Conservation (phyloP, 257 asterid genomes). For the Gentiana straminea region DNA sequence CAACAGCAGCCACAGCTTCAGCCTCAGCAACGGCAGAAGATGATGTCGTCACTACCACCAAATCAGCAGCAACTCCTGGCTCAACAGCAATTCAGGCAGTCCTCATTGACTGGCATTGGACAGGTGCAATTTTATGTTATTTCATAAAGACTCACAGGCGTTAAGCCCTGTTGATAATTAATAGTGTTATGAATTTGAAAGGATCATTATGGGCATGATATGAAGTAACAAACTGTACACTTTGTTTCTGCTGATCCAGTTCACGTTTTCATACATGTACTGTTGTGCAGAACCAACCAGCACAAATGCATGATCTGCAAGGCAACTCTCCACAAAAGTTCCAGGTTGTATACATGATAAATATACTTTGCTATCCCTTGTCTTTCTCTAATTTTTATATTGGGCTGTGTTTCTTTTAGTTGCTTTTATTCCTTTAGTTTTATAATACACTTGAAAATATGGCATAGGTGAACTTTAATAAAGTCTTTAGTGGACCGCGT, state of each 20-base stretch:
- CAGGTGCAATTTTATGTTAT: slow-evolving; percentile 40
- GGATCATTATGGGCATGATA: too few relatives aligned
- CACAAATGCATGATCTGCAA: slow-evolving; percentile 70
- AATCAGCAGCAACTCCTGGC: slow-evolving; percentile 79
- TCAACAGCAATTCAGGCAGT: slow-evolving; percentile 77
- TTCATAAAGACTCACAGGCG: too few relatives aligned
- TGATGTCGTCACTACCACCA: slow-evolving; percentile 70
- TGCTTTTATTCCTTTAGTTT: neutral
- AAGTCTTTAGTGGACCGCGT: too few relatives aligned
- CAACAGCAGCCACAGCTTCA: slow-evolving; percentile 54
- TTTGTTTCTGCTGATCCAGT: neutral
- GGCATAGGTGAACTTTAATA: too few relatives aligned
- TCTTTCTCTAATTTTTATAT: neutral
- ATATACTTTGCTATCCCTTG: slow-evolving; percentile 2
- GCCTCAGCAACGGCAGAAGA: slow-evolving; percentile 69
- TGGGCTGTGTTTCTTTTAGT: neutral
- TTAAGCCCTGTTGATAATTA: too few relatives aligned
- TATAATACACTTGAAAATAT: neutral
- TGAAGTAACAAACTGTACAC: too few relatives aligned
- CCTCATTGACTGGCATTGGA: slow-evolving; percentile 70
- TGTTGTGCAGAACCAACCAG: slow-evolving; percentile 52
- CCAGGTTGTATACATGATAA: slow-evolving; percentile 42
- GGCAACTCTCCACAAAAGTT: slow-evolving; percentile 65
- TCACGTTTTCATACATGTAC: slow-evolving; percentile 3
- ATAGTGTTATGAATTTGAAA: too few relatives aligned